Evolutionary conservation across 805 yeast species (phyloP).

Genomic region (baker's yeast (Saccharomyces cerevisiae)): DNA sequence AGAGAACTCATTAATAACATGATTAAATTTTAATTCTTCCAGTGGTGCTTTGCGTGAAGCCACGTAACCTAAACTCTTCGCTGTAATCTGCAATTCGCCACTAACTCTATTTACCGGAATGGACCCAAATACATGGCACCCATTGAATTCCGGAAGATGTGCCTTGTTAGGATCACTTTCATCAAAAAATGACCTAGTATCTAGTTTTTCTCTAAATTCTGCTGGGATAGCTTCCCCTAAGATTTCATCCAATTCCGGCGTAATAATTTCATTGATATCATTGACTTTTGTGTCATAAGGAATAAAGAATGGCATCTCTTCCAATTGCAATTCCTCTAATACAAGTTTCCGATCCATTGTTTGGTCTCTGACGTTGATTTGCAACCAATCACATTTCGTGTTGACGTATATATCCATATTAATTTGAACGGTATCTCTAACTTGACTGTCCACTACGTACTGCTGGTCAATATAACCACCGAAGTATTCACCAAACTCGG

Average conservation of each 20-base stretch:
- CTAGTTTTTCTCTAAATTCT: slow-evolving; percentile 42
- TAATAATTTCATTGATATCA: slow-evolving; percentile 37
- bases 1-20: slow-evolving; percentile 76
- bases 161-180: slow-evolving; percentile 22
- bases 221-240: slow-evolving; percentile 61
- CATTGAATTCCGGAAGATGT: slow-evolving; percentile 47
- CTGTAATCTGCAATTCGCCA: slow-evolving; percentile 81
- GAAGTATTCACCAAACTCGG: slow-evolving; percentile 74
- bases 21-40: slow-evolving; percentile 67
- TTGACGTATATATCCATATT: slow-evolving; percentile 75
- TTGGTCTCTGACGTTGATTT: slow-evolving; percentile 67
- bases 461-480: slow-evolving; percentile 77
- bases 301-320: slow-evolving; percentile 50
- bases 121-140: slow-evolving; percentile 80
- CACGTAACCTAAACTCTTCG: slow-evolving; percentile 58
- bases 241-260: slow-evolving; percentile 61
- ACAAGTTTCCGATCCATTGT: slow-evolving; percentile 76
- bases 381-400: slow-evolving; percentile 73
- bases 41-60: slow-evolving; percentile 37
- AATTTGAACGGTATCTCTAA: slow-evolving; percentile 52
- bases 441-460: slow-evolving; percentile 60
- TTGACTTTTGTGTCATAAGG: slow-evolving; percentile 45
- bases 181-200: slow-evolving; percentile 22
- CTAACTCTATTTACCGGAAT: slow-evolving; percentile 77
- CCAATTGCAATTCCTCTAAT: slow-evolving; percentile 61